Conservation (phyloP, 192 early-diverging fungal species). For the Gigaspora rosea region DNA sequence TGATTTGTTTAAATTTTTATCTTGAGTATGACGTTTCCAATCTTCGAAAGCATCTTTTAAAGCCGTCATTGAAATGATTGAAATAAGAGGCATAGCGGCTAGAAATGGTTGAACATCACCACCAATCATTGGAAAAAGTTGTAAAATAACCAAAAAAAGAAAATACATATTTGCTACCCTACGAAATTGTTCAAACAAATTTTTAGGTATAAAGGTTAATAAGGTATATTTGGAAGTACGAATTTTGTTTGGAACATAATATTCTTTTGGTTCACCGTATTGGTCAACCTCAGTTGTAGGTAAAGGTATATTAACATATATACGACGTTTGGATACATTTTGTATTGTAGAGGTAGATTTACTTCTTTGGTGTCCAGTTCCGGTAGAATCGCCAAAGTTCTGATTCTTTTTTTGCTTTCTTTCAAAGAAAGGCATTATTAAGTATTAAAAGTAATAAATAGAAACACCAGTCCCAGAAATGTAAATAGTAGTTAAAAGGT, state of each 20-base stretch:
- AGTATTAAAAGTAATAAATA: too few species aligned
- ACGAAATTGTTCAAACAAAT: constrained; percentile 96
- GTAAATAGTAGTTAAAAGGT: too few species aligned
- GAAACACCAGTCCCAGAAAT: too few species aligned
- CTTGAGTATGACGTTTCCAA: constrained; percentile 80
- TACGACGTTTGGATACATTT: constrained; percentile 37
- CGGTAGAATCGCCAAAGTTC: background rate
- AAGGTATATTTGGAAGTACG: constrained; percentile 90
- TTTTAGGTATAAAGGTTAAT: constrained; percentile 90
- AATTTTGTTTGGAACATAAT: constrained; percentile 70
- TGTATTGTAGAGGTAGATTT: constrained; percentile 37
- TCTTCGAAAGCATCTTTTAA: constrained; percentile 95
- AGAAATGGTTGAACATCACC: constrained; percentile 69
- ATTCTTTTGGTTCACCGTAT: constrained; percentile 32
- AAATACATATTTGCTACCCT: constrained; percentile 96
- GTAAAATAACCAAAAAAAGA: constrained; percentile 83
- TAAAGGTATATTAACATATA: constrained; percentile 43
- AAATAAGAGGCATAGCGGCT: constrained; percentile 78
- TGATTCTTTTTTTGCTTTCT: background rate
- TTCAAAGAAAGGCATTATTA: too few species aligned
- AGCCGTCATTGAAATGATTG: constrained; percentile 78
- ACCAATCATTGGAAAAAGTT: constrained; percentile 59
- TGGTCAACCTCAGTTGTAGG: constrained; percentile 34
- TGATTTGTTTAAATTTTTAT: constrained; percentile 80
- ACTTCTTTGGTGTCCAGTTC: background rate